Base-by-base conservation (phyloP, 208 protist species). In the Trypanosomatidae sp. region DNA sequence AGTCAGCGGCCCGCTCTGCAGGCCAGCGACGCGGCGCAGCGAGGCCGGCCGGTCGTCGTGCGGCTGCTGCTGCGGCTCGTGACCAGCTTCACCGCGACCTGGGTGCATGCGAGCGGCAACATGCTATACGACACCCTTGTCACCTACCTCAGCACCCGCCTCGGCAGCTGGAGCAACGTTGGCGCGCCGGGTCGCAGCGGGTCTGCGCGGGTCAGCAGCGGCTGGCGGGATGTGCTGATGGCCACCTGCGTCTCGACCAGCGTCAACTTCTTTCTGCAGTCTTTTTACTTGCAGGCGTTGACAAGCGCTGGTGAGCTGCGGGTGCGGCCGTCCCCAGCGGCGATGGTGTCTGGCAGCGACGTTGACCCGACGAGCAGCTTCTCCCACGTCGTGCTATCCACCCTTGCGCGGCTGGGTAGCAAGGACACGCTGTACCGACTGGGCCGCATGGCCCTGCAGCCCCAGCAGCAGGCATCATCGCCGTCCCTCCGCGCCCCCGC, bases 41-140 rank as follows among this genome's bases (percentile, higher is more conserved):
- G 9, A 9, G 65, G 30, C 50, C 66, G 67, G 1, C 47, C 67
- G 0, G 50, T 67, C 1, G 46, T 52, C 52, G 55, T 71, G 69
- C 9, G 39, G 52, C 28, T 74, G 30, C 69, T 79, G 4, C 43
- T 74, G 64, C 75, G 75, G 1, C 52, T 74, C 1, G 53, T 79
- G 12, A 79, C 75, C 0, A 79, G 75, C 53, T 79, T 79, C 53
- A 79, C 75, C 46, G 66, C 75, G 5, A 79, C 50, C 1, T 79
- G 75, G 75, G 62, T 79, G 44, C 75, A 79, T 36, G 75, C 75
- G n/a, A 79, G 69, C 47, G 62, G 75, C 30, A 53, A 39, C 62
- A 79, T 79, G 75, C 66, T 79, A 2, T 79, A 71, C 52, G 69
- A 79, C 75, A 79, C 75, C 53, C 4, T 71, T 13, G 69, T 79